Conservation (phyloP, 805 yeast species). For the Saccharomycopsis javanensis region DNA sequence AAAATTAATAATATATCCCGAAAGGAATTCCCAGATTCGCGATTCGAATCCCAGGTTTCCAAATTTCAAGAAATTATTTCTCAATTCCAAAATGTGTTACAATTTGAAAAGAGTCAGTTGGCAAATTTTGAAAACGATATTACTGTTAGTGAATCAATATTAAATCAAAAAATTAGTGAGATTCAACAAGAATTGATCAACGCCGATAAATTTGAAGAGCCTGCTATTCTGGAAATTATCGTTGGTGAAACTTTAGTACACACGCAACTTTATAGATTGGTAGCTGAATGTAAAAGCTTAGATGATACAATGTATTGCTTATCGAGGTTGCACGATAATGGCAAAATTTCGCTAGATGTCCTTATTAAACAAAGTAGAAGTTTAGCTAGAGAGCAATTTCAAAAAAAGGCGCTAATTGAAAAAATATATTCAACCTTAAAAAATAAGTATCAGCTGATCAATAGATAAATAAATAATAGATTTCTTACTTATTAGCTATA, state of each 20-base stretch:
- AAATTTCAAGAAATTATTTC: conserved; percentile 19
- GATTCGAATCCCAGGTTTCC: conserved; percentile 2
- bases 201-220: conserved; percentile 26
- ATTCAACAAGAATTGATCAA: conserved; percentile 27
- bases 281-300: conserved; percentile 60
- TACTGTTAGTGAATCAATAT: conserved; percentile 24
- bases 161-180: conserved; percentile 24
- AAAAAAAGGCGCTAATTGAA: conserved; percentile 37
- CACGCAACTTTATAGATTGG: conserved; percentile 53
- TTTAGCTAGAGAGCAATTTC: conserved; percentile 56
- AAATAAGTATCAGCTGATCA: neutral
- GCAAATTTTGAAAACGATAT: conserved; percentile 23
- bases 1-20: conserved; percentile 23
- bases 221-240: conserved; percentile 35
- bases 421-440: conserved; percentile 26
- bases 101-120: conserved; percentile 28
- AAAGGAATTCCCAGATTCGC: neutral
- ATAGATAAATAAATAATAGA: neutral
- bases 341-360: conserved; percentile 29
- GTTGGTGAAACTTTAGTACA: conserved; percentile 44
- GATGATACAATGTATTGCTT: conserved; percentile 56
- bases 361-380: conserved; percentile 36
- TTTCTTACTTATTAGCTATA: neutral
- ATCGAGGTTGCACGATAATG: conserved; percentile 44
- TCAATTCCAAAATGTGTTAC: conserved; percentile 30